These are phyloP conservation scores for Paracamarosporium sp. DNA, from an alignment of 2,329 filamentous ascomycete species.

Conservation along the genomic window DNA sequence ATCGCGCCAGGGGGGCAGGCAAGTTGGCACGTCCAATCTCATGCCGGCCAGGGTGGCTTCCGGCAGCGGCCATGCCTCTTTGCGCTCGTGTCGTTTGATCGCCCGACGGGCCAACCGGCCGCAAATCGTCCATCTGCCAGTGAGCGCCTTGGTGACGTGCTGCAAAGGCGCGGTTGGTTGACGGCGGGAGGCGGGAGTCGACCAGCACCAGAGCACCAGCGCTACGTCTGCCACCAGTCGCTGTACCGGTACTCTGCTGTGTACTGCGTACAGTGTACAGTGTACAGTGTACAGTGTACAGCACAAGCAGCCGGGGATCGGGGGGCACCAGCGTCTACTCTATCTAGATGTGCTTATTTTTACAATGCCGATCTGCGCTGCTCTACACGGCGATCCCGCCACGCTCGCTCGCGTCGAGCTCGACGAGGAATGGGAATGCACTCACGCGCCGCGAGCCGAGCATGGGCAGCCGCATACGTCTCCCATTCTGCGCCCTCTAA, in stretches of 20 bases:
- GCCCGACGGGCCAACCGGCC: constrained; percentile 21
- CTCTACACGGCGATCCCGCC: constrained; percentile 4
- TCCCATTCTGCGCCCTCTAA: no score
- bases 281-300: neutral
- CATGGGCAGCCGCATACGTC: neutral
- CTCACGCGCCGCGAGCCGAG: neutral
- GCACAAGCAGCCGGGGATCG: no score
- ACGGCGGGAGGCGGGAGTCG: neutral
- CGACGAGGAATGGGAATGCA: constrained; percentile 3
- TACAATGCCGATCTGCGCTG: constrained; percentile 5
- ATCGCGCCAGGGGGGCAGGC: constrained; percentile 20
- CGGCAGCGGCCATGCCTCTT: constrained; percentile 26
- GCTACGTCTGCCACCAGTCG: neutral
- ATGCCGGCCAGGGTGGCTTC: constrained; percentile 20
- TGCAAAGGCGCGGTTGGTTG: neutral
- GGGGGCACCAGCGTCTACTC: no score
- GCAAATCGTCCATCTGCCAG: constrained; percentile 3
- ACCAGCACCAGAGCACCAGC: neutral
- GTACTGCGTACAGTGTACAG: neutral
- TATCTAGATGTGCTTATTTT: neutral
- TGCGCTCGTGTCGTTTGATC: constrained; percentile 36
- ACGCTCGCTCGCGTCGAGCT: neutral
- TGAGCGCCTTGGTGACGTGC: constrained; percentile 26
- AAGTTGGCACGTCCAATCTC: constrained; percentile 18
- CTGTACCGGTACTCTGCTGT: no score